Base-by-base conservation (phyloP, 371 early-diverging fungal species). In the Mortierella sp. region DNA sequence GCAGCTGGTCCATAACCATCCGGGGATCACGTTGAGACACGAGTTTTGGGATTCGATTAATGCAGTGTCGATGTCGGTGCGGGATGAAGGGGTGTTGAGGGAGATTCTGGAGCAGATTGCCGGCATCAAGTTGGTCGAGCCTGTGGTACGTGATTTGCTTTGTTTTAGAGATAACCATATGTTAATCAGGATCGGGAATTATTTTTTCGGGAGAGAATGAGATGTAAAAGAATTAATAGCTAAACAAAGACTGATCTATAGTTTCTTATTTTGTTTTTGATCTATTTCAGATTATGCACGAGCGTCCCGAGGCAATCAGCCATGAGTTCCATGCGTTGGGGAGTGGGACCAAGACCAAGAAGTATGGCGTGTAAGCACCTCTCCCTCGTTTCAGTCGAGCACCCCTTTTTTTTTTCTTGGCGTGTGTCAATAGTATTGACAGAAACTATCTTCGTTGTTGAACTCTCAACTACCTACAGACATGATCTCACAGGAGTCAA, bases 21-120 rank as follows among this genome's bases (percentile, higher is more conserved):
- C 83, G 0, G 78, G 78, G 13, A 78, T 82, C 14, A 77, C 78
- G 2, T 31, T 82, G 10, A 64, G 78, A 10, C 79, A 82, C 29
- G 83, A 77, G 73, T 82, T 82, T 24, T 82, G 83, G 83, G 83
- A 74, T 2, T 41, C 70, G 3, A 31, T 82, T 50, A 82, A 82
- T 50, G 78, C 78, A 0, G 78, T 82, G 1, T 71, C 83, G 8
- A 44, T 82, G 39, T 52, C 69, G 43, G 78, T 82, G 3, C 39
- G 58, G 11, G 78, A 82, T 41, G 77, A 67, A 6, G 19, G 40
- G 0, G 73, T 77, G 1, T 45, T 82, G 53, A 68, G 70, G 31
- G 78, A 82, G 37, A 77, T 82, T 13, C 13, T 82, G n/a, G 37
- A 43, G 9, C 48, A 77, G 26, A 58, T 82, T 48, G 39, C 61